Evolutionary conservation across 1,284 basidiomycete genomes (phyloP), one percentile per base, ranked within the genome.

Genomic region (Tetrapyrgos nigripes): DNA sequence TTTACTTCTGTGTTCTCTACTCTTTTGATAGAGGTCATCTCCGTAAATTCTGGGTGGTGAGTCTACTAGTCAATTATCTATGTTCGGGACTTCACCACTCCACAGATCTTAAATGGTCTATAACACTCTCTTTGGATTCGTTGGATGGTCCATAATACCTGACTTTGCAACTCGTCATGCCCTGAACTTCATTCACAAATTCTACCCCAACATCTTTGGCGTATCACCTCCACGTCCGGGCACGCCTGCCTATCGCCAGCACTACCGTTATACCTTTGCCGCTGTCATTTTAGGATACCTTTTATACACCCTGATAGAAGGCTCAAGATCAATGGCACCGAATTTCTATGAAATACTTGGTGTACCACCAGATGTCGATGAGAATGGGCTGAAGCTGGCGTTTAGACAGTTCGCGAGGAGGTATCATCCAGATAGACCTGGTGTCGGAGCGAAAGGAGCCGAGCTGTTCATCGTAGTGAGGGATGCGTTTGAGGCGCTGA

Each of bases 281-380:
- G 63, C 83, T 10, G 84, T 91, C 37, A 86, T 93, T 58, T 74
- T 91, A 9, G 80, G 79, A 4, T 95, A 92, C 68, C 85, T 94
- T 4, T 67, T 82, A 11, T 91, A 89, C 71, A 90, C 84, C 43
- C 76, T 92, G 56, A 64, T 85, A 31, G 73, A 85, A 55, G 82
- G 84, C 1, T 79, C 84, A 3, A 73, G 74, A n/a, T 75, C 81
- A 2, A 81, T 87, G 64, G 76, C 79, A 9, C 83, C 81, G 3
- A 93, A 91, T 70, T 93, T 88, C 74, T 96, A 95, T 70, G 80
- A 91, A 60, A 77, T 92, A 14, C 83, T 96, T 11, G 85, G 83
- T 2, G 86, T 93, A 0, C 63, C 73, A 3, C 82, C 85, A 3
- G 74, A 76, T 24, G 88, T 87, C 0, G 87, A 91, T 65, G 87